These are phyloP conservation scores for Colletotrichum horii DNA, from an alignment of 2,329 filamentous ascomycete species.

Conservation along the genomic window DNA sequence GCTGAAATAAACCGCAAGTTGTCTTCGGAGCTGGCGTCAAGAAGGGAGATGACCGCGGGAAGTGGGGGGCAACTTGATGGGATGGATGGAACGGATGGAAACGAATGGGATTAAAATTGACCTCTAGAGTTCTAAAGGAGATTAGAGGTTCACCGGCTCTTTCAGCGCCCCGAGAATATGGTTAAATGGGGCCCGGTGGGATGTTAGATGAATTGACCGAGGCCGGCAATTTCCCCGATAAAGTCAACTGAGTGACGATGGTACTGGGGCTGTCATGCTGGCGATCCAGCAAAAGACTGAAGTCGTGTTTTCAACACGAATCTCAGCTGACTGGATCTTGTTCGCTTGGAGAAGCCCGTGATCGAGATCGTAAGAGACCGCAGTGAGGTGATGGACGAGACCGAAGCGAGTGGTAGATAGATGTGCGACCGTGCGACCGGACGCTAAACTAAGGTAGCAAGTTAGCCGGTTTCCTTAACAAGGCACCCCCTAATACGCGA, in stretches of 20 bases:
- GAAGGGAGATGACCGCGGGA: neutral
- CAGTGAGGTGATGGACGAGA: neutral
- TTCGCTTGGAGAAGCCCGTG: neutral
- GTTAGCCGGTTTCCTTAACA: neutral
- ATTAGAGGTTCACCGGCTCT: neutral
- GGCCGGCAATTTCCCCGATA: neutral
- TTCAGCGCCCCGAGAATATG: neutral
- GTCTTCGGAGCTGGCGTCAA: neutral
- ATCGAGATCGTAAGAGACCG: neutral
- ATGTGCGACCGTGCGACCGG: neutral
- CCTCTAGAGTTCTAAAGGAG: neutral
- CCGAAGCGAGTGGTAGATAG: neutral
- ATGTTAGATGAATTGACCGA: neutral
- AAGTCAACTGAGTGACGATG: neutral
- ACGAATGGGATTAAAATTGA: neutral
- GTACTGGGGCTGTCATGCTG: neutral
- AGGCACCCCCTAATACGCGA: neutral
- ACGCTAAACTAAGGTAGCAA: neutral
- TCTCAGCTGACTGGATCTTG: neutral
- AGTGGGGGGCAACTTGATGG: neutral
- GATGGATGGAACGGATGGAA: neutral
- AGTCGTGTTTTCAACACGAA: fast-evolving
- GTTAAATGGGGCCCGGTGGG: neutral
- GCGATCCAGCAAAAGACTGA: neutral
- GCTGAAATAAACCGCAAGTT: neutral